Evolutionary conservation across 805 yeast species (phyloP).

Genomic region (Candida vaughaniae): DNA sequence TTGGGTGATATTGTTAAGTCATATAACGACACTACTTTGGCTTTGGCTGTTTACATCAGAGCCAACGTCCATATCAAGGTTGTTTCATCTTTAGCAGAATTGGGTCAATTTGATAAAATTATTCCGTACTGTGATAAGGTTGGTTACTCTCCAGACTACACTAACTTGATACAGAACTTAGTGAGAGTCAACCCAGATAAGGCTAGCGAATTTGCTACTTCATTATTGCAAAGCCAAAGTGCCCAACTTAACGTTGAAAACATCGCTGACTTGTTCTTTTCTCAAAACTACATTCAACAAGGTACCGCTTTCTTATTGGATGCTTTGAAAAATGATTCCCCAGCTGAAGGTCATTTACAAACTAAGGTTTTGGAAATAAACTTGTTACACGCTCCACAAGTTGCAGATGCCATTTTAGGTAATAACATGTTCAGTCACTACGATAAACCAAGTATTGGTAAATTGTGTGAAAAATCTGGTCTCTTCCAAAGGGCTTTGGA

Average conservation of each 20-base stretch:
- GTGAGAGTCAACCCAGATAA: constrained; percentile 94
- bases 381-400: constrained; percentile 96
- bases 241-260: constrained; percentile 73
- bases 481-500: constrained; percentile 93
- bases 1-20: constrained; percentile 95
- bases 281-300: constrained; percentile 93
- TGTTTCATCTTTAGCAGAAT: constrained; percentile 86
- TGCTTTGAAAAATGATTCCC: constrained; percentile 89
- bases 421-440: constrained; percentile 94
- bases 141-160: constrained; percentile 84
- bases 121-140: constrained; percentile 91
- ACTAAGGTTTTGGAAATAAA: constrained; percentile 92
- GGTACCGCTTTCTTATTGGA: constrained; percentile 96
- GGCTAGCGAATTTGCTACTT: constrained; percentile 95
- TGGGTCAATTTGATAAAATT: constrained; percentile 95
- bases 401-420: constrained; percentile 97
- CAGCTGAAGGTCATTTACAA: constrained; percentile 94
- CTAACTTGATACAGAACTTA: constrained; percentile 84
- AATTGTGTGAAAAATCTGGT: constrained; percentile 94
- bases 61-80: constrained; percentile 85
- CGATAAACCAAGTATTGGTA: constrained; percentile 90
- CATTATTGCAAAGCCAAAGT: constrained; percentile 64
- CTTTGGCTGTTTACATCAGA: constrained; percentile 86
- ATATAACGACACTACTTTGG: constrained; percentile 71
- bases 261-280: constrained; percentile 88